Evolutionary conservation across 2,329 filamentous ascomycete genomes (phyloP).

Genomic region (Alternaria ventricosa): DNA sequence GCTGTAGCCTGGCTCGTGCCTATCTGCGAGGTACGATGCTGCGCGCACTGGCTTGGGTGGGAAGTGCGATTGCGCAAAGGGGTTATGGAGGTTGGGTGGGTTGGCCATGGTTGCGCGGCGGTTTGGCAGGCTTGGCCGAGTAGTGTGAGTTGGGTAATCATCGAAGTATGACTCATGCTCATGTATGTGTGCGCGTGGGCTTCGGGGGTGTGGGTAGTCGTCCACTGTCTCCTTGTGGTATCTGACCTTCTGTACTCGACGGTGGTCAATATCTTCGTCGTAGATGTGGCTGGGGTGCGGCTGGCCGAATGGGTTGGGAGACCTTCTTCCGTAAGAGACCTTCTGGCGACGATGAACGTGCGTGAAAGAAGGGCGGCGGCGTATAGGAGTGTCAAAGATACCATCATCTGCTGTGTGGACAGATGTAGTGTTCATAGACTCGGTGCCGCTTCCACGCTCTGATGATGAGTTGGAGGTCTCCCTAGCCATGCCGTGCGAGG

Average conservation of each 20-base stretch:
- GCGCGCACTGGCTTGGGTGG: conserved; percentile 16
- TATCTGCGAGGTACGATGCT: conserved; percentile 8
- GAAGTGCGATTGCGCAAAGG: conserved; percentile 9
- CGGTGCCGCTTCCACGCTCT: conserved; percentile 30
- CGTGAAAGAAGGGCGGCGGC: not conserved
- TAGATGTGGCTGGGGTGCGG: conserved; percentile 17
- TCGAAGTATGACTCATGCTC: conserved; percentile 10
- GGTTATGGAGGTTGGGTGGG: conserved; percentile 1
- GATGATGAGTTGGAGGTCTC: conserved; percentile 16
- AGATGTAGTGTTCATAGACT: conserved; percentile 27
- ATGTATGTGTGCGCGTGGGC: not conserved
- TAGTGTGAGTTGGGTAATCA: conserved; percentile 3
- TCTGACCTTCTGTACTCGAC: not conserved
- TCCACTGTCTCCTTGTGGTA: conserved; percentile 8
- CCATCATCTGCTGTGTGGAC: conserved; percentile 27
- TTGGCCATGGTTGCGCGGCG: conserved; percentile 21
- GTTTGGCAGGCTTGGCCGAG: conserved; percentile 6
- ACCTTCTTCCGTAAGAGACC: not conserved
- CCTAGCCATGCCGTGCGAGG: conserved; percentile 24
- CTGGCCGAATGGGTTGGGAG: not conserved
- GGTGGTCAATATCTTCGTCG: conserved; percentile 8
- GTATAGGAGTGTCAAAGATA: conserved; percentile 25
- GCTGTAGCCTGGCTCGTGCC: conserved; percentile 1
- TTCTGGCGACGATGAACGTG: conserved; percentile 4
- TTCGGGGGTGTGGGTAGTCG: conserved; percentile 9